Base-by-base conservation (phyloP, 306 rosid genomes). In the Malus asiatica region DNA sequence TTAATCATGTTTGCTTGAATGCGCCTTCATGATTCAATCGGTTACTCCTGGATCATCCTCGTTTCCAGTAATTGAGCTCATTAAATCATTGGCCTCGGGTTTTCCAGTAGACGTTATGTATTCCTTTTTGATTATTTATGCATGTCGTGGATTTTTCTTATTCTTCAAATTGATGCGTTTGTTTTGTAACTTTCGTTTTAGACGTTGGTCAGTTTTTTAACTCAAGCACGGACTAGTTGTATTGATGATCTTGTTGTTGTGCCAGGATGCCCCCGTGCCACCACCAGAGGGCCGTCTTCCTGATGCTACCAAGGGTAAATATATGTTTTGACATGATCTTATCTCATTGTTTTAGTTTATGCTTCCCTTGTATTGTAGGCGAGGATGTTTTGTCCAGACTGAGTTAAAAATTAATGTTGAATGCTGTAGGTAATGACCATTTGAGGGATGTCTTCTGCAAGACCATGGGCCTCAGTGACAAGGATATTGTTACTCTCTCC, bases 211-310 rank as follows among this genome's bases (percentile, higher is more conserved):
- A 2, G 23, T 30, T 30, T 64, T 64, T 15, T 32, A n/a, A 32
- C 42, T 3, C 4, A 35, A 10, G 27, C 27, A 10, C 11, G 46
- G 25, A 33, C 12, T 6, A 14, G 12, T 32, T 29, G 48, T 68
- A 27, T 9, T 58, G 35, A 55, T 61, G 3, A 11, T 48, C 0
- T 19, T 19, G 45, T 57, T 10, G 38, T 66, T 1, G 40, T 38
- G 3, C 1, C 80, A 96, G 99, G 99, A 96, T 96, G 93, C 90
- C 81, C 88, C 89, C 0, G 23, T 68, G 20, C 83, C 97, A 52
- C 97, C 99, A 35, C 98, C 96, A 0, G 99, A 96, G 80, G 99
- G 99, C 23, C 99, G 99, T 61, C 85, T 96, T 79, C 99, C 99
- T 4, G 87, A 90, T 81, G 99, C 96, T 4, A 84, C 75, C 1